A percentile compares a stretch with the other conserved stretches of the same genome.
Evolutionary conservation across 1,139 yeast genomes (phyloP).

Genomic region (Yamadazyma sp.): DNA sequence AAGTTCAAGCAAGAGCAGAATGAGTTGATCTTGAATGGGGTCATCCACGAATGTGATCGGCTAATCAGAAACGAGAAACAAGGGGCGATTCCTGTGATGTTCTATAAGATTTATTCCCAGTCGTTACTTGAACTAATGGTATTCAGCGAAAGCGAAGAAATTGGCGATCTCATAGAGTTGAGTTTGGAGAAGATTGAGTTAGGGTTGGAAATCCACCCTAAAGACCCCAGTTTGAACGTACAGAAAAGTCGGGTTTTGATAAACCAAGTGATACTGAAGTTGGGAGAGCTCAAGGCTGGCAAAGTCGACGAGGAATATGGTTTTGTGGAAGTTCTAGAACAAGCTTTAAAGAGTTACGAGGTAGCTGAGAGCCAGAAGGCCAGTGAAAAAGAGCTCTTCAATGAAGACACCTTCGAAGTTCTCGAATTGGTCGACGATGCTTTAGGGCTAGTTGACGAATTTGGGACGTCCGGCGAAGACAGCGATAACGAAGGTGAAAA

Average conservation of each 20-base stretch:
- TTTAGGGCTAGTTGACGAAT: slow-evolving; percentile 63
- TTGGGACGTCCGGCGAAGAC: slow-evolving; percentile 54
- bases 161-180: slow-evolving; percentile 45
- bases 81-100: slow-evolving; percentile 50
- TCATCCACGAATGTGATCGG: slow-evolving; percentile 89
- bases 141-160: slow-evolving; percentile 42
- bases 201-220: slow-evolving; percentile 55
- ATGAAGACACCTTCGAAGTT: slow-evolving; percentile 47
- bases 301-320: not conserved
- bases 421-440: slow-evolving; percentile 62
- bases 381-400: slow-evolving; percentile 25
- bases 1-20: slow-evolving; percentile 56
- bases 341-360: slow-evolving; percentile 45
- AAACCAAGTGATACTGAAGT: slow-evolving; percentile 58
- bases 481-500: slow-evolving; percentile 24
- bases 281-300: slow-evolving; percentile 9
- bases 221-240: slow-evolving; percentile 46
- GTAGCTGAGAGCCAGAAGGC: slow-evolving; percentile 37
- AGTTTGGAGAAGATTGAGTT: slow-evolving; percentile 67
- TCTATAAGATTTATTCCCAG: slow-evolving; percentile 72
- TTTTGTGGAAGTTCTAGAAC: slow-evolving; percentile 6
- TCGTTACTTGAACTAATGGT: slow-evolving; percentile 70
- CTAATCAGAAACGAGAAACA: slow-evolving; percentile 51
- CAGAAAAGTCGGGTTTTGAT: slow-evolving; percentile 57
- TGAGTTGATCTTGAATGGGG: slow-evolving; percentile 73